Percentiles rank a stretch among this genome's conserved stretches.
phyloP scores from a whole-genome alignment of 768 basidiomycete species.

The Trametes gibbosa region DNA sequence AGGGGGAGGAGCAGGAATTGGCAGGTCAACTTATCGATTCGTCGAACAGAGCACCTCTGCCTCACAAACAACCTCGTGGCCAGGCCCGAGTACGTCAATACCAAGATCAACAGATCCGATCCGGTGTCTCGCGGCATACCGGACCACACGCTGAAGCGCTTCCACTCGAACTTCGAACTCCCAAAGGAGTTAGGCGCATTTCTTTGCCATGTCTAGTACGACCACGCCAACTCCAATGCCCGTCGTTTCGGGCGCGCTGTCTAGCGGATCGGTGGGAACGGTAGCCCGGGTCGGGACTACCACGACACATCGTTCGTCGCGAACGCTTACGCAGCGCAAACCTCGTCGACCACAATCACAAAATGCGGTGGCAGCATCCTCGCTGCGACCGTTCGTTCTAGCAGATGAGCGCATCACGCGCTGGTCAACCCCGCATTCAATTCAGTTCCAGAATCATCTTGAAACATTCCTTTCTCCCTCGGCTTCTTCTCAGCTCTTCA shows the following conservation, averaged over 20 bases:
- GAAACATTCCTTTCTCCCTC: not conserved
- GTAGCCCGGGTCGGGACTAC: not conserved
- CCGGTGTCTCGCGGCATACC: slow-evolving; percentile 10
- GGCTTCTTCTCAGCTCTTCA: not conserved
- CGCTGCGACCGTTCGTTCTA: not conserved
- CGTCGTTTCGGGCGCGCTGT: not conserved
- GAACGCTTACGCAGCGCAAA: not conserved
- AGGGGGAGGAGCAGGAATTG: not conserved
- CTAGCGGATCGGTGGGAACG: not conserved
- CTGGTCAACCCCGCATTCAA: not conserved
- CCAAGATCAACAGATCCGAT: not conserved
- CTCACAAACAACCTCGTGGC: not conserved
- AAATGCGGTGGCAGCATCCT: not conserved
- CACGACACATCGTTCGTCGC: not conserved
- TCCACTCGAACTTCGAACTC: not conserved
- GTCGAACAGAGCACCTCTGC: not conserved
- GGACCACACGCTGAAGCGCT: not conserved
- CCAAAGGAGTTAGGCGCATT: not conserved
- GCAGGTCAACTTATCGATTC: slow-evolving; percentile 2
- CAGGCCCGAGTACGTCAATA: not conserved
- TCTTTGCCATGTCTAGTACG: not conserved
- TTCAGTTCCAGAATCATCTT: not conserved
- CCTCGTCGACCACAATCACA: not conserved
- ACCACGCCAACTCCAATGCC: not conserved
- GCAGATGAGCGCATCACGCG: not conserved